phyloP scores from a whole-genome alignment of 2,329 filamentous ascomycete species.

The Arachnopeziza araneosa region DNA sequence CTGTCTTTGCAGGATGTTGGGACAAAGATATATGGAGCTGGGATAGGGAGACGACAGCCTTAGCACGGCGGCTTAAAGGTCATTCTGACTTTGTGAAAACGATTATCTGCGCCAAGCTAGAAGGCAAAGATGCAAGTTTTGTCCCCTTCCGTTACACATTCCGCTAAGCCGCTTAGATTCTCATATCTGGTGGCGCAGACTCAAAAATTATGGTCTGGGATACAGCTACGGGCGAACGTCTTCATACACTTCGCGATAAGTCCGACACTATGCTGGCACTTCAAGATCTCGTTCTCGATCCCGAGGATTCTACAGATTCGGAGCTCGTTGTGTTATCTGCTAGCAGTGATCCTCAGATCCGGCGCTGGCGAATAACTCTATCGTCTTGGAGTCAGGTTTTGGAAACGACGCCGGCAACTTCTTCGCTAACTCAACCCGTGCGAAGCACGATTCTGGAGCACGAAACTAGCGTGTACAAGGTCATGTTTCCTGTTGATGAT shows the following conservation, averaged over 20 bases:
- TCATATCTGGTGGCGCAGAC: conserved; percentile 74
- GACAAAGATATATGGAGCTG: conserved; percentile 90
- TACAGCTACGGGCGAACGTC: conserved; percentile 55
- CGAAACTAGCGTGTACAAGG: conserved; percentile 82
- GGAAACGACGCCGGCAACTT: conserved; percentile 32
- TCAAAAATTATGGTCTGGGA: conserved; percentile 84
- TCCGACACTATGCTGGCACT: conserved; percentile 67
- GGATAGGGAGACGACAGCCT: conserved; percentile 53
- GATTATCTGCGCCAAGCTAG: conserved; percentile 57
- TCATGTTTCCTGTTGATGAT: conserved; percentile 63
- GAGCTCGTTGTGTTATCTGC: conserved; percentile 66
- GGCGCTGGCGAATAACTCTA: conserved; percentile 63
- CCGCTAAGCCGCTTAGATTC: conserved; percentile 25
- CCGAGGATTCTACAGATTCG: conserved; percentile 46
- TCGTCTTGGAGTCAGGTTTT: conserved; percentile 49
- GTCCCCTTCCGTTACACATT: conserved; percentile 4
- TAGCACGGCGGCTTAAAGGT: conserved; percentile 59
- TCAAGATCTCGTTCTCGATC: conserved; percentile 73
- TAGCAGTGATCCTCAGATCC: conserved; percentile 74
- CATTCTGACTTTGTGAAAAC: conserved; percentile 92
- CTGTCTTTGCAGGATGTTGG: conserved; percentile 85
- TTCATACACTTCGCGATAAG: conserved; percentile 76
- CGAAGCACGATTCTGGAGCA: conserved; percentile 64
- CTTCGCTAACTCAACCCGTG: conserved; percentile 18
- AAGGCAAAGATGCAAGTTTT: conserved; percentile 46